Conservation (phyloP, 306 rosid species). For the Dicorynia guianensis region DNA sequence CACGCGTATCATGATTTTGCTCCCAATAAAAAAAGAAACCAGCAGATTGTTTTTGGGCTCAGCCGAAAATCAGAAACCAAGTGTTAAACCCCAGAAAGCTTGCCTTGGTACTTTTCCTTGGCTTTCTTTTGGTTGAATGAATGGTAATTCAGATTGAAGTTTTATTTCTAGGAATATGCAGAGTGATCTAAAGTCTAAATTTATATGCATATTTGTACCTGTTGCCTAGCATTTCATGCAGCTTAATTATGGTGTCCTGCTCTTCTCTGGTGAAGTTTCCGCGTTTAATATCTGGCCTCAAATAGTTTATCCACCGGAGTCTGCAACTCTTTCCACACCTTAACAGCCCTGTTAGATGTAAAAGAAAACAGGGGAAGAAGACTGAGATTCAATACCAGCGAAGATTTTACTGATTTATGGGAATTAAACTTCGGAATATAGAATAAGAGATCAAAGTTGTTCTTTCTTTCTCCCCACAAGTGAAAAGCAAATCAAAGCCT, state of each 20-base stretch:
- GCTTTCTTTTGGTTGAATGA: background rate
- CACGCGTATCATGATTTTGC: constrained; percentile 28
- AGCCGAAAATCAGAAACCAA: background rate
- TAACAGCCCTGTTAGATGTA: constrained; percentile 56
- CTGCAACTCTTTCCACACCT: constrained; percentile 97
- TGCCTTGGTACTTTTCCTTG: too few species aligned
- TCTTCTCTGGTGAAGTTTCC: constrained; percentile 83
- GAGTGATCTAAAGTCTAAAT: background rate
- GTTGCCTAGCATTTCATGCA: constrained; percentile 80
- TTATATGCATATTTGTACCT: constrained; percentile 46
- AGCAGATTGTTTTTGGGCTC: constrained; percentile 25
- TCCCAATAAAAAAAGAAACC: constrained; percentile 21
- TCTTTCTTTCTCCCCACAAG: too few species aligned
- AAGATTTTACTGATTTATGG: too few species aligned
- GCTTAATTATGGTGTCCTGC: constrained; percentile 71
- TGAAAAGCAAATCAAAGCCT: too few species aligned
- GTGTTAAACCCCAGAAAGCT: background rate
- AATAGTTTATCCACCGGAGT: constrained; percentile 80
- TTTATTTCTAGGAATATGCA: background rate
- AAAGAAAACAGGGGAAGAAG: background rate
- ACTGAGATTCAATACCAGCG: background rate
- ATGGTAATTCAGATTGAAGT: background rate
- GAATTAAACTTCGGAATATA: too few species aligned
- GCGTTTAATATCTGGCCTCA: constrained; percentile 90
- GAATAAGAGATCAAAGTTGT: too few species aligned